A percentile compares a stretch with the other conserved stretches of the same genome.
phyloP scores from a whole-genome alignment of 2,329 filamentous ascomycete species.

The Aureobasidium musti region DNA sequence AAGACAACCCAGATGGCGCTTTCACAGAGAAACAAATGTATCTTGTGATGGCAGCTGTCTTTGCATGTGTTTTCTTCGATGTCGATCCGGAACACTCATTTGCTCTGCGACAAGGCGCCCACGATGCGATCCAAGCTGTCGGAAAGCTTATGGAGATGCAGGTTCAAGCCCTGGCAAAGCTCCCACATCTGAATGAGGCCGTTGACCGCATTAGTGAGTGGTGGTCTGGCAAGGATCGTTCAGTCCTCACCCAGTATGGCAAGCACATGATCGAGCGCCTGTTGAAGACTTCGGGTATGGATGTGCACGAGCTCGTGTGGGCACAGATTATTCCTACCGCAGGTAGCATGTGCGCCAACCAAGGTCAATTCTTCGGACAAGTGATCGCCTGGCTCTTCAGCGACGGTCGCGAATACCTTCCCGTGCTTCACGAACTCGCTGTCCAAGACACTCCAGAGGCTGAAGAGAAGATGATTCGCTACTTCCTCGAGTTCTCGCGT shows the following conservation, averaged over 20 bases:
- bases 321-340: conserved; percentile 60
- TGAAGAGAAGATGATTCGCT: conserved; percentile 55
- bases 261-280: conserved; percentile 58
- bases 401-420: conserved; percentile 51
- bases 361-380: conserved; percentile 60
- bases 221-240: conserved; percentile 30
- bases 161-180: conserved; percentile 47
- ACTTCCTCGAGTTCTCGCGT: conserved; percentile 51
- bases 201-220: conserved; percentile 20
- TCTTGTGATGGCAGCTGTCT: conserved; percentile 55
- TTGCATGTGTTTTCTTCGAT: conserved; percentile 58
- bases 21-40: conserved; percentile 59
- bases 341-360: conserved; percentile 58
- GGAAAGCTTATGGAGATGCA: conserved; percentile 54
- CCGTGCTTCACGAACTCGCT: conserved; percentile 53
- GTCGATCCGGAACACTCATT: conserved; percentile 56
- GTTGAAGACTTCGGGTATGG: conserved; percentile 48
- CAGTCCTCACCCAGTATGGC: conserved; percentile 55
- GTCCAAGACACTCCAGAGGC: conserved; percentile 48
- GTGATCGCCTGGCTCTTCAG: conserved; percentile 59
- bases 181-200: conserved; percentile 43
- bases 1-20: conserved; percentile 52
- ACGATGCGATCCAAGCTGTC: conserved; percentile 51
- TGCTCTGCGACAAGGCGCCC: conserved; percentile 53
- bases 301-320: conserved; percentile 56